A percentile compares a stretch with the other conserved stretches of the same genome.
These are phyloP conservation scores for Colletotrichum sp. DNA, from an alignment of 2,329 filamentous ascomycete species.

Conservation along the genomic window DNA sequence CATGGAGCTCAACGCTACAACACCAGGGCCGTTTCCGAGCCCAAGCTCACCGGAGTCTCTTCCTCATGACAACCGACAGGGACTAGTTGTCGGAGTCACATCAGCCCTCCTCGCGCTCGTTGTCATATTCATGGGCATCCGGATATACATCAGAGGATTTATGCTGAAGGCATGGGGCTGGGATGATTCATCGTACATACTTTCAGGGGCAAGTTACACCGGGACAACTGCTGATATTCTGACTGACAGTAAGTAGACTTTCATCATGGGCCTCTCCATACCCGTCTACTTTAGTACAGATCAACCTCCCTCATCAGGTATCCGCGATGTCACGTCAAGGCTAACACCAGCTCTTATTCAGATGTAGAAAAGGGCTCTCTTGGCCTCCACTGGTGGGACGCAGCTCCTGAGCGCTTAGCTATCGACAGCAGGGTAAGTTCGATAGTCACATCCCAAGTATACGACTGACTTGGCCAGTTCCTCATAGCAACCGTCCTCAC, in stretches of 20 bases:
- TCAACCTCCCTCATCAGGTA: rapidly evolving
- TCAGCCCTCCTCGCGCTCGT: background rate
- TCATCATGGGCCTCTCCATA: background rate
- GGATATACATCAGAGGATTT: constrained; percentile 25
- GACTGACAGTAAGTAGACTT: background rate
- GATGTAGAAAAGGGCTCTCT: background rate
- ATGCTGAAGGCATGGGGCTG: constrained; percentile 27
- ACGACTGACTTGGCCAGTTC: background rate
- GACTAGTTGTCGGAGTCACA: background rate
- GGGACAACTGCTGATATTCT: rapidly evolving
- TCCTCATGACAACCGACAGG: background rate
- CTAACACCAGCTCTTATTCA: background rate
- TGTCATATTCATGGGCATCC: background rate
- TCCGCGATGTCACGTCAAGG: background rate
- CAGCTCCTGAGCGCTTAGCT: background rate
- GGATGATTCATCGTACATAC: constrained; percentile 23
- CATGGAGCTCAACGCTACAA: rapidly evolving
- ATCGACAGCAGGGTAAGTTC: background rate
- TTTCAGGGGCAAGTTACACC: background rate
- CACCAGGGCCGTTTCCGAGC: background rate
- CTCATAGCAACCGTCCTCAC: constrained; percentile 24
- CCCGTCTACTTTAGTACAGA: background rate
- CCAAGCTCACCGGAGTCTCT: background rate
- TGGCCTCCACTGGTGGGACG: background rate
- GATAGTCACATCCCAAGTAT: too few relatives aligned